Base-by-base conservation (phyloP, 441 rosid genomes). In the Erodium moschatum region DNA sequence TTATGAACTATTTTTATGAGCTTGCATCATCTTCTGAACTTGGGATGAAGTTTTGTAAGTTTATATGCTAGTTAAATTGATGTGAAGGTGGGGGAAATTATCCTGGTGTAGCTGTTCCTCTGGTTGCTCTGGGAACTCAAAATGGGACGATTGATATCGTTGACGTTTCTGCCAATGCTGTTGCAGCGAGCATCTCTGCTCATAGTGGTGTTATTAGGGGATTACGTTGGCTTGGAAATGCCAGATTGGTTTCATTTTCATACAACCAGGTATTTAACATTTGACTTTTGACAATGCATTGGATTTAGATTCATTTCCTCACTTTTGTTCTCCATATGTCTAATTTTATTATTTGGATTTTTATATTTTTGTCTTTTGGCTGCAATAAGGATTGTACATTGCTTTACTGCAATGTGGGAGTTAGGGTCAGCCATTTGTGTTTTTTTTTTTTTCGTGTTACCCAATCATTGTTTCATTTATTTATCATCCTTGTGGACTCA, bases 71-170 rank as follows among this genome's bases (percentile, higher is more conserved):
- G 68, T 72, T 77, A 63, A 71, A 79, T 66, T 83, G 20, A 68
- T 64, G 58, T 75, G 80, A 79, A 94, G 98, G 97, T 81, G 97
- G 97, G 68, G 99, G 97, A 73, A 91, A 84, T 78, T 79, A 75
- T 85, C 97, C 97, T 72, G 96, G 97, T 62, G 85, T 86, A 65
- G 90, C 99, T 75, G 96, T 94, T 83, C 97, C 99, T 21, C 81
- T 94, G 79, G 99, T 94, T 79, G 97, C 97, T 82, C 79, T 94
- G 87, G 98, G 98, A 80, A 94, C 97, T 82, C 97, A 91, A 78
- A 81, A 81, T 48, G 98, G 98, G 73, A 85, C 86, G 63, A 73
- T 91, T 70, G 97, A 94, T 78, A 83, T 89, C 73, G 81, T 94
- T 69, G 97, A 94, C 81, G 92, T 94, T 74, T 88, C 91, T 72